A percentile compares a stretch with the other conserved stretches of the same genome.
Conservation (phyloP, 495 filamentous ascomycete genomes). For the Talaromyces borbonicus region DNA sequence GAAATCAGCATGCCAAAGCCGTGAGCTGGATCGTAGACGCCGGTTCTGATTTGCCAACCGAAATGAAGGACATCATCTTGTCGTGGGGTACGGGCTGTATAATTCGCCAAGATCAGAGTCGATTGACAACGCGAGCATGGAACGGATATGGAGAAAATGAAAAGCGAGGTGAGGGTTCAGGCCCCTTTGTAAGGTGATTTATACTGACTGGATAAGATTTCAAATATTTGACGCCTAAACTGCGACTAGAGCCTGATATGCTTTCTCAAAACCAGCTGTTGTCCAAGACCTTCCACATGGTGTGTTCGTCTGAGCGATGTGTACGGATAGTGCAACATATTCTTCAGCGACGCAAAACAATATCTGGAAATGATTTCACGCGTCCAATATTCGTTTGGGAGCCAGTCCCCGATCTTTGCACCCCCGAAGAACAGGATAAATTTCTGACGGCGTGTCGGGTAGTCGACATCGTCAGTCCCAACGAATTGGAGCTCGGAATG, state of each 20-base stretch:
- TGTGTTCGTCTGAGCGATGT: slow-evolving; percentile 73
- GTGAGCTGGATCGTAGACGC: slow-evolving; percentile 89
- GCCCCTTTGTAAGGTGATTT: slow-evolving; percentile 1
- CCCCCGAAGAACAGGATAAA: slow-evolving; percentile 60
- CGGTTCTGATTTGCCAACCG: slow-evolving; percentile 72
- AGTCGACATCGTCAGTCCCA: slow-evolving; percentile 81
- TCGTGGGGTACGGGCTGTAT: slow-evolving; percentile 64
- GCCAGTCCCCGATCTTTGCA: slow-evolving; percentile 82
- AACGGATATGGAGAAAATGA: slow-evolving; percentile 67
- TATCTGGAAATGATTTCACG: slow-evolving; percentile 15
- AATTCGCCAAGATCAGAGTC: slow-evolving; percentile 52
- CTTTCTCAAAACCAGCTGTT: slow-evolving; percentile 49
- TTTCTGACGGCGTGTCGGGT: slow-evolving; percentile 60
- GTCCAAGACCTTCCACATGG: slow-evolving; percentile 75
- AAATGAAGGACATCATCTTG: slow-evolving; percentile 50
- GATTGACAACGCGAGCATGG: slow-evolving; percentile 82
- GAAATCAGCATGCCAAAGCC: slow-evolving; percentile 29
- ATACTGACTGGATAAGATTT: slow-evolving; percentile 52
- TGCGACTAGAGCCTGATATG: slow-evolving; percentile 56
- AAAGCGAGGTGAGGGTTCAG: slow-evolving; percentile 37
- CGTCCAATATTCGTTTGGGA: slow-evolving; percentile 86
- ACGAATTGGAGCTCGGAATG: slow-evolving; percentile 72
- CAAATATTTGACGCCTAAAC: slow-evolving; percentile 78
- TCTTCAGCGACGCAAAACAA: slow-evolving; percentile 32
- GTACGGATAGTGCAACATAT: slow-evolving; percentile 59